Base-by-base conservation (phyloP, 2,329 filamentous ascomycete genomes). In the Ambrosiella cleistominuta region DNA sequence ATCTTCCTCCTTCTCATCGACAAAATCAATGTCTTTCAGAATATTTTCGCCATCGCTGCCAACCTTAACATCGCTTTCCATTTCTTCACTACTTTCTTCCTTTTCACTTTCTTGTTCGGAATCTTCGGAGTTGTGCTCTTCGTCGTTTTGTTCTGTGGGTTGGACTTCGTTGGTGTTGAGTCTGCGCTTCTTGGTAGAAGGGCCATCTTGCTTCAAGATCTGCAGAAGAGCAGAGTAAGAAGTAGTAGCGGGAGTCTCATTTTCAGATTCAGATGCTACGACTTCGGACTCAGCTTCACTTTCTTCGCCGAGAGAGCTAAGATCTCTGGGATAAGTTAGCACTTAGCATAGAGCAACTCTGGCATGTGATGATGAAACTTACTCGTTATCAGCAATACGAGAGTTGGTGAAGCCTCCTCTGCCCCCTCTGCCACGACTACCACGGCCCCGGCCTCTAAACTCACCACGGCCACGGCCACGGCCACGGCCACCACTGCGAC, bases 141-240 rank as follows among this genome's bases (percentile, higher is more conserved):
- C 59, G 35, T 65, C 65, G 2, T 59, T 61, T 51, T 55, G 57
- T 61, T 64, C 57, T 54, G 63, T 57, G 57, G 64, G 56, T 52
- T 64, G 45, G 40, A 60, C 49, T 55, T 64, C 63, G 52, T 61
- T 62, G 54, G 75, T 71, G 27, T 75, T 73, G 7, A 82, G 62
- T 64, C 82, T 83, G 58, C 80, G 72, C 66, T 78, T 72, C 65
- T 83, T 84, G 1, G 75, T 68, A 47, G 71, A 74, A 1, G 73
- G 75, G 2, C 66, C 69, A 19, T 58, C 59, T 42, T 58, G 55
- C 2, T 72, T 70, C 54, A 84, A 70, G 60, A 76, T 81, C 64
- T 81, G 75, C 64, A 84, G 70, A 6, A 84, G 70, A 7, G 77
- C 71, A 68, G 76, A 70, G 62, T 83, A 84, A 2, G 81, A 75